Evolutionary conservation across 768 basidiomycete species (phyloP).

Genomic region (Suillus subaureus): DNA sequence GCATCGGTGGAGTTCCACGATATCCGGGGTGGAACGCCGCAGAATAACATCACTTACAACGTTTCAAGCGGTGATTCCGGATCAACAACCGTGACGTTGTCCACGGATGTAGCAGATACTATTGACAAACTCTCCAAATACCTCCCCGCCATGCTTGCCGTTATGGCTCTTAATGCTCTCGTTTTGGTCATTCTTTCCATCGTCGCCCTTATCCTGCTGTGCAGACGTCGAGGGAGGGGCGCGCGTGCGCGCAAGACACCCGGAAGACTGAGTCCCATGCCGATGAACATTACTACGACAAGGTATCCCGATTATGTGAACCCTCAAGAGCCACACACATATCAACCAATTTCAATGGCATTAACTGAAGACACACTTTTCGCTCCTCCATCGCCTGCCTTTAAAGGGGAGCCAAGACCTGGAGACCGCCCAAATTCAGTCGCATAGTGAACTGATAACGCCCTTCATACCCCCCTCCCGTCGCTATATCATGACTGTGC

Average conservation of each 20-base stretch:
- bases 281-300: conserved; percentile 42
- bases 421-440: conserved; percentile 46
- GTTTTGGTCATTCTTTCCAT: conserved; percentile 60
- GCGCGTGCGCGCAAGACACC: conserved; percentile 37
- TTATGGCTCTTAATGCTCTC: conserved; percentile 79
- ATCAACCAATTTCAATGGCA: conserved; percentile 69
- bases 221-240: conserved; percentile 47
- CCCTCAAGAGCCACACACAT: conserved; percentile 50
- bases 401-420: conserved; percentile 39
- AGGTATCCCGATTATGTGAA: conserved; percentile 35
- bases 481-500: conserved; percentile 5
- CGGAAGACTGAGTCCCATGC: conserved; percentile 60
- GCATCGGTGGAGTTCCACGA: conserved; percentile 74
- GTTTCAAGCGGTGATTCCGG: conserved; percentile 45
- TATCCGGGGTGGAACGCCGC: conserved; percentile 63
- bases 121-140: conserved; percentile 64
- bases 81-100: conserved; percentile 52
- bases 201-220: conserved; percentile 55
- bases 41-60: conserved; percentile 70
- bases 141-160: conserved; percentile 72
- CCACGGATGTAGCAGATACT: conserved; percentile 57
- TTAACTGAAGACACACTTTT: conserved; percentile 48
- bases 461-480: not conserved
- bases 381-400: conserved; percentile 61
- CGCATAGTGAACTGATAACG: conserved; percentile 29